Evolutionary conservation across 225 moss, liverwort and hornwort species (phyloP).

Genomic region (Antitrichia curtipendula): DNA sequence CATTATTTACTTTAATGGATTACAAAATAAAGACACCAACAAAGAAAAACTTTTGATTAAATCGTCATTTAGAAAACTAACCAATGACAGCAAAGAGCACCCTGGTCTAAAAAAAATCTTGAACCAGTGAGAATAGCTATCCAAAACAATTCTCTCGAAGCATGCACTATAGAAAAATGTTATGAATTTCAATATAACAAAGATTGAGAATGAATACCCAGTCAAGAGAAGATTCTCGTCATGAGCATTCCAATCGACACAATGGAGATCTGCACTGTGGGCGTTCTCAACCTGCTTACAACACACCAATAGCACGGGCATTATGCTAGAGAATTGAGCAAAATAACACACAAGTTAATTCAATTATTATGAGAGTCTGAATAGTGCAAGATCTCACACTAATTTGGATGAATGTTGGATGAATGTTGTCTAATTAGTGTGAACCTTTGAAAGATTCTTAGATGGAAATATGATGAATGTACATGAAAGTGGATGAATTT

Average conservation of each 20-base stretch:
- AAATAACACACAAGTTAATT: background rate
- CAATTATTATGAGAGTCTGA: background rate
- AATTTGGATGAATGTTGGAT: background rate
- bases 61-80: background rate
- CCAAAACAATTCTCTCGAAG: background rate
- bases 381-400: background rate
- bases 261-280: constrained; percentile 85
- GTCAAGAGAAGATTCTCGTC: constrained; percentile 81
- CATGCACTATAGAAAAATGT: background rate
- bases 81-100: background rate
- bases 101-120: background rate
- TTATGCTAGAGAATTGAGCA: background rate
- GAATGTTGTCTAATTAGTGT: background rate
- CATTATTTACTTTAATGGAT: background rate
- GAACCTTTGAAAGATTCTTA: background rate
- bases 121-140: background rate
- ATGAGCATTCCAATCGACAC: constrained; percentile 91
- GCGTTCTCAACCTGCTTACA: constrained; percentile 74
- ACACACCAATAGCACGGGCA: background rate
- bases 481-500: background rate
- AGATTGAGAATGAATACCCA: constrained; percentile 36
- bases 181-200: background rate
- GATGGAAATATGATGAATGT: no score
- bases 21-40: background rate
- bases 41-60: background rate